phyloP scores from a whole-genome alignment of 306 rosid genomes.

The Biancaea sappan region DNA sequence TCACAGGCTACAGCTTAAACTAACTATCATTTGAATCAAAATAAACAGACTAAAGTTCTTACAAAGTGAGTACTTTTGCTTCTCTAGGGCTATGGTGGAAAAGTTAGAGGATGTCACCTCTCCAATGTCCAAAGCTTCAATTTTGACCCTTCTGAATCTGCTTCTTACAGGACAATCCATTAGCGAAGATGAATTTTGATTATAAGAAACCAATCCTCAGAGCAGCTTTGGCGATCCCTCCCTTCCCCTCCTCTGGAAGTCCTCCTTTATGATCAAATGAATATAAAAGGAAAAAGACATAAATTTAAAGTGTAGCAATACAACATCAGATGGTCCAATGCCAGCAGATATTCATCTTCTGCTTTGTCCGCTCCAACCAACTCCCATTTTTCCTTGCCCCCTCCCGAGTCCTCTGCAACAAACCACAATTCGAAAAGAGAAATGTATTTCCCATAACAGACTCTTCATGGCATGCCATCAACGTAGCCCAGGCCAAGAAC shows the following conservation, averaged over 20 bases:
- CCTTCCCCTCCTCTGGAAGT: slow-evolving; percentile 40
- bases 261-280: slow-evolving; percentile 57
- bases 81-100: slow-evolving; percentile 40
- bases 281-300: slow-evolving; percentile 52
- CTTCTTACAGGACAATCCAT: slow-evolving; percentile 21
- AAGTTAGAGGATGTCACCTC: slow-evolving; percentile 39
- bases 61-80: slow-evolving; percentile 33
- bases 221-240: slow-evolving; percentile 39
- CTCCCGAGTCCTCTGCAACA: slow-evolving; percentile 27
- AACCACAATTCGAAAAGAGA: slow-evolving; percentile 32
- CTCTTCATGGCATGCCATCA: slow-evolving; percentile 29
- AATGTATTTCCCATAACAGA: slow-evolving; percentile 26
- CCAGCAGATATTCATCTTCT: slow-evolving; percentile 39
- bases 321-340: slow-evolving; percentile 48
- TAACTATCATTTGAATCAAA: slow-evolving; percentile 64
- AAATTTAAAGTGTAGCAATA: slow-evolving; percentile 51
- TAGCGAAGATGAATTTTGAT: background rate
- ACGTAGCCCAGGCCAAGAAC: slow-evolving; percentile 37
- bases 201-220: slow-evolving; percentile 16
- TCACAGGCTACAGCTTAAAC: slow-evolving; percentile 56
- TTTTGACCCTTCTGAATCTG: slow-evolving; percentile 29
- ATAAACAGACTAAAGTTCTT: slow-evolving; percentile 42
- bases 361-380: slow-evolving; percentile 24
- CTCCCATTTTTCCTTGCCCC: background rate
- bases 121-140: slow-evolving; percentile 29